Conservation (phyloP, 331 rosid genomes). For the Spiraea crenata region DNA sequence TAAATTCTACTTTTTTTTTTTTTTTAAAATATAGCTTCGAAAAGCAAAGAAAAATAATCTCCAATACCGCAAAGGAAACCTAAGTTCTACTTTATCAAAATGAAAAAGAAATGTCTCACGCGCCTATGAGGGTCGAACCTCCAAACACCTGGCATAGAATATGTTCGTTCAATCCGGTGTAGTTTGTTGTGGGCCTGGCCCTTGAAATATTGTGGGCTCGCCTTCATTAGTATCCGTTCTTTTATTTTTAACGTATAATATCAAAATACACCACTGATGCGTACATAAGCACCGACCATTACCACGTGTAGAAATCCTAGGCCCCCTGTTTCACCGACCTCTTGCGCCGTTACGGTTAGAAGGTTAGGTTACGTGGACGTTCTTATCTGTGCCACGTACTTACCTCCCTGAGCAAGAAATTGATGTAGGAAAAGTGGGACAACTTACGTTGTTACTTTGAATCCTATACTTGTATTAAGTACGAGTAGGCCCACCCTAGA, state of each 20-base stretch:
- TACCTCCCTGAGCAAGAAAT: background rate
- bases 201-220: background rate
- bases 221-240: background rate
- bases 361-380: background rate
- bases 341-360: background rate
- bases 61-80: too few species aligned
- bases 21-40: too few species aligned
- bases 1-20: too few species aligned
- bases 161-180: slow-evolving; percentile 10
- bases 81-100: background rate
- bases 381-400: background rate
- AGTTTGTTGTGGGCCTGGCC: background rate
- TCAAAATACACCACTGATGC: too few species aligned
- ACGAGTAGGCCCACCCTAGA: too few species aligned
- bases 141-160: background rate
- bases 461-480: too few species aligned
- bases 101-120: background rate
- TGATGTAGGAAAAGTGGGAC: too few species aligned
- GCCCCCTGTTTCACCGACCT: slow-evolving; percentile 23
- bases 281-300: slow-evolving; percentile 12
- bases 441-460: too few species aligned
- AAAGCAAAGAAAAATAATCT: too few species aligned
- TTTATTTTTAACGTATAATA: too few species aligned
- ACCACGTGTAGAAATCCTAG: slow-evolving; percentile 20
- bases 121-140: too few species aligned